Base-by-base conservation (phyloP, 768 basidiomycete species). In the Lactarius psammicola region DNA sequence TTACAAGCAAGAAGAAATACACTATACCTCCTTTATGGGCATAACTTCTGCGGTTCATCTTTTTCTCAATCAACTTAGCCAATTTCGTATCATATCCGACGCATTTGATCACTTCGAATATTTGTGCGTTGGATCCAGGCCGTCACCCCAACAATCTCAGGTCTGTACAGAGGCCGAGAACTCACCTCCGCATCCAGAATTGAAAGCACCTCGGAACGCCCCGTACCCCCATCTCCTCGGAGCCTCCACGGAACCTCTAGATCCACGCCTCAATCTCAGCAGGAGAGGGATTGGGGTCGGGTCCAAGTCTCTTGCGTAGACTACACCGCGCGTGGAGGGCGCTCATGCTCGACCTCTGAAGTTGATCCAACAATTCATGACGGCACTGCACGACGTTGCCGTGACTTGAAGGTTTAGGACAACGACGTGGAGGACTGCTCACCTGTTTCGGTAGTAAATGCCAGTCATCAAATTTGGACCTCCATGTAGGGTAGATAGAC, bases 171-270 rank as follows among this genome's bases (percentile, higher is more conserved):
- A 23, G 9, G 7, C 2, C 5, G 11, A 51, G 49, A 31, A 28
- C 60, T 4, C 30, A 66, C 65, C 61, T 66, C 60, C n/a, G 36
- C n/a, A 15, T 2, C 61, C 65, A 1, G 31, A 44, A 18, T 15
- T 6, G 6, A 59, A 38, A 2, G 61, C 38, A 6, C 11, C n/a
- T 0, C 0, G 11, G 9, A 66, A 1, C 0, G 3, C 36, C 13
- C 11, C 2, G 4, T 4, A 0, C 30, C 10, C n/a, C 8, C 6
- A 26, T 11, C 20, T 0, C 1, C 3, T 17, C 1, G 13, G 31
- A 38, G 0, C 33, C 5, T 2, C 23, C 10, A 30, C 0, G 0
- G 20, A 9, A 3, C 30, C 4, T 31, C 26, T 11, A 30, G 9
- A 6, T 54, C n/a, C 60, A 61, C 18, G 49, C 26, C 7, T 26